Conservation (phyloP, 1,139 yeast species). For the Scheffersomyces illinoinensis region DNA sequence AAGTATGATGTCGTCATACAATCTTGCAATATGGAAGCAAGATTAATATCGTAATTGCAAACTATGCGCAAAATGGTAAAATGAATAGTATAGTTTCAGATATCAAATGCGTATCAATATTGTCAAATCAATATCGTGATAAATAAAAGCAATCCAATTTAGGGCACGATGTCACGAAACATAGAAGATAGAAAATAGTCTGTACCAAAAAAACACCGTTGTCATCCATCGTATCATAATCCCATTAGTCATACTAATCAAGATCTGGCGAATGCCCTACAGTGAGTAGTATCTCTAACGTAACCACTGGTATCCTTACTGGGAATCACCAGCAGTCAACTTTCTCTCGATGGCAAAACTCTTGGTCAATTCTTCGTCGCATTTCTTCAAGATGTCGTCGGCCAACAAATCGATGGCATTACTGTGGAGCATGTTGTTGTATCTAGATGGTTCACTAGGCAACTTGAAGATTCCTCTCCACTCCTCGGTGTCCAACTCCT, state of each 20-base stretch:
- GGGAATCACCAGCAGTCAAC: conserved; percentile 21
- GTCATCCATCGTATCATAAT: neutral
- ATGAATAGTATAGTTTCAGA: too few species aligned
- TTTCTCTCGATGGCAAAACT: conserved; percentile 59
- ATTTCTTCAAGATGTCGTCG: conserved; percentile 63
- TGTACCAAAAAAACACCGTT: neutral
- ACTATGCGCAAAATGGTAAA: neutral
- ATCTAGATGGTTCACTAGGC: conserved; percentile 76
- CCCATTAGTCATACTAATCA: neutral
- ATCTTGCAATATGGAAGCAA: neutral
- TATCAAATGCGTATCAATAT: too few species aligned
- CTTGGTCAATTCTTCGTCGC: conserved; percentile 63
- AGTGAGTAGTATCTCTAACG: neutral
- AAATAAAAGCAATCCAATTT: neutral
- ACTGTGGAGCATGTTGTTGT: conserved; percentile 69
- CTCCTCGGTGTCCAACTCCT: conserved; percentile 57
- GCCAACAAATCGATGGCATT: conserved; percentile 72
- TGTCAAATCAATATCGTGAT: neutral
- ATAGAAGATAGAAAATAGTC: neutral
- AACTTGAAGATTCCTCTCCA: conserved; percentile 69
- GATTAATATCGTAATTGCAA: neutral
- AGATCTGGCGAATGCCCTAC: neutral
- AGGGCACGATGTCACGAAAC: neutral
- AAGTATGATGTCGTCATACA: neutral
- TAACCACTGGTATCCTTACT: neutral